phyloP scores from a whole-genome alignment of 345 rosid species.

The Citrus medica region DNA sequence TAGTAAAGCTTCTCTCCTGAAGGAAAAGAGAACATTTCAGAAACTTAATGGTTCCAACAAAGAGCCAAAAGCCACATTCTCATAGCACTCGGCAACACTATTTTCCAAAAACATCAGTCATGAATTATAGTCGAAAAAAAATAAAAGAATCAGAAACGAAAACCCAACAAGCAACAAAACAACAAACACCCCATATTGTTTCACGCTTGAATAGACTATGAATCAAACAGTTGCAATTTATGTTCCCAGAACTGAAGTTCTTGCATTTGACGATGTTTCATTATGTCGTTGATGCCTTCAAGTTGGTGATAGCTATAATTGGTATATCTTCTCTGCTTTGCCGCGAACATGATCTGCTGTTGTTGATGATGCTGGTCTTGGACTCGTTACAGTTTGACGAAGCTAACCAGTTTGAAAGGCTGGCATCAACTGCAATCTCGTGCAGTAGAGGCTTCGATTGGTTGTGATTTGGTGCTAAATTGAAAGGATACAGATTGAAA shows the following conservation, averaged over 20 bases:
- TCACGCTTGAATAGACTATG: no score
- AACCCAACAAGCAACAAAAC: conserved; percentile 18
- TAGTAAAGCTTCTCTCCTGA: background rate
- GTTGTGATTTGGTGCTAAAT: conserved; percentile 8
- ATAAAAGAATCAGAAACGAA: conserved; percentile 29
- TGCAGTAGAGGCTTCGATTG: conserved; percentile 37
- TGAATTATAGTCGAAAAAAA: conserved; percentile 22
- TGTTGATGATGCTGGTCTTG: conserved; percentile 8
- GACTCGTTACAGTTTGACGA: conserved; percentile 16
- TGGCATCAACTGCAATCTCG: conserved; percentile 59
- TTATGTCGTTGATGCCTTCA: conserved; percentile 11
- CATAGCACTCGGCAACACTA: conserved; percentile 13
- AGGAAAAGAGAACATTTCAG: background rate
- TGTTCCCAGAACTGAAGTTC: no score
- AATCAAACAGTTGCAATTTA: no score
- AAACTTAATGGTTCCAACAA: background rate
- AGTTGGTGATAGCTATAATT: conserved; percentile 40
- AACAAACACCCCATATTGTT: no score
- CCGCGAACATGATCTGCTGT: conserved; percentile 21
- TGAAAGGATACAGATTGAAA: conserved; percentile 4
- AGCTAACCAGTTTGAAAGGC: conserved; percentile 75
- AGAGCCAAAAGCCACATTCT: conserved; percentile 16
- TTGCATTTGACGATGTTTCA: no score
- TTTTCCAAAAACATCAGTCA: background rate
- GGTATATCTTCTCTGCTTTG: conserved; percentile 26